Percentiles rank a stretch among this genome's conserved stretches.
Evolutionary conservation across 768 basidiomycete species (phyloP).

Genomic region (Pulveroboletus sp.): DNA sequence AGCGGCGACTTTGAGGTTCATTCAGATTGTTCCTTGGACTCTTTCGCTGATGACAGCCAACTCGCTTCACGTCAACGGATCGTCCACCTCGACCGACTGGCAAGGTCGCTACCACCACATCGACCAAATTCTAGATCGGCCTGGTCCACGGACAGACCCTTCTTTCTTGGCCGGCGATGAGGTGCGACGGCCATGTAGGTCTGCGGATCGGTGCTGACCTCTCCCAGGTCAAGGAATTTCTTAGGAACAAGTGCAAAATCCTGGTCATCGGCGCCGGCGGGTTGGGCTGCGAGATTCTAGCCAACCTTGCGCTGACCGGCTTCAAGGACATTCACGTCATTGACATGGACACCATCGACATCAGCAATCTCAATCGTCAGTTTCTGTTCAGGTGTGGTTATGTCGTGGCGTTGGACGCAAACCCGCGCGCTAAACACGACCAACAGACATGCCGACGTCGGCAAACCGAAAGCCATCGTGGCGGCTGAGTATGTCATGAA

Average conservation of each 20-base stretch:
- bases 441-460: slow-evolving; percentile 81
- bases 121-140: slow-evolving; percentile 79
- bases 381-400: slow-evolving; percentile 84
- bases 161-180: slow-evolving; percentile 78
- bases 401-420: neutral
- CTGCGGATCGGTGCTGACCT: neutral
- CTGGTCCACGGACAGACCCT: slow-evolving; percentile 87
- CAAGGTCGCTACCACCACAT: slow-evolving; percentile 71
- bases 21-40: slow-evolving; percentile 15
- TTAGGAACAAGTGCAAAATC: slow-evolving; percentile 82
- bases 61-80: slow-evolving; percentile 34
- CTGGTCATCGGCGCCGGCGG: slow-evolving; percentile 98
- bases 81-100: slow-evolving; percentile 42
- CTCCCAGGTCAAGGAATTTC: slow-evolving; percentile 77
- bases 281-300: slow-evolving; percentile 94
- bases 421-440: neutral
- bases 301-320: slow-evolving; percentile 92
- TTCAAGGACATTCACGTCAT: slow-evolving; percentile 99
- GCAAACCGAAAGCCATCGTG: slow-evolving; percentile 87
- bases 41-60: slow-evolving; percentile 23
- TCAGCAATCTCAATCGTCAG: slow-evolving; percentile 97
- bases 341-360: slow-evolving; percentile 99
- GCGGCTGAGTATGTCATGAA: slow-evolving; percentile 98
- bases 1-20: neutral
- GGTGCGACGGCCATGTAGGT: slow-evolving; percentile 40